phyloP scores from a whole-genome alignment of 352 stramenopile species.

The Phytophthora tentaculata region DNA sequence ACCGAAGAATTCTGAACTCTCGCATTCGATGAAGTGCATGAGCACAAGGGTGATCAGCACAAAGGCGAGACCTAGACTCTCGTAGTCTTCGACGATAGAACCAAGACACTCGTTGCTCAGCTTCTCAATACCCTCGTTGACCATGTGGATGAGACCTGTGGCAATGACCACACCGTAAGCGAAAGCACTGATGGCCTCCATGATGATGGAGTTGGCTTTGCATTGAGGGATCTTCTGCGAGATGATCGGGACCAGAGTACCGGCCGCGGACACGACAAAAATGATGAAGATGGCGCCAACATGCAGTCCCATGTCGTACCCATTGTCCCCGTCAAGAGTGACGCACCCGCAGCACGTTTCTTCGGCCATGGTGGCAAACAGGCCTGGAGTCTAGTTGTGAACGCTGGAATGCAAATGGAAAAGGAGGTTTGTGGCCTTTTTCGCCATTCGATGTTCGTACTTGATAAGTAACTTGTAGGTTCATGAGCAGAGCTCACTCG shows the following conservation, averaged over 20 bases:
- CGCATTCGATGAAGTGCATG: slow-evolving; percentile 76
- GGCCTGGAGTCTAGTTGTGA: background rate
- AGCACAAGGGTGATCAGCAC: slow-evolving; percentile 66
- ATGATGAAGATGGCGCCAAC: slow-evolving; percentile 62
- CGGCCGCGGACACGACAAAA: slow-evolving; percentile 50
- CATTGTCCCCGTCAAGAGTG: slow-evolving; percentile 31
- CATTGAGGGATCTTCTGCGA: slow-evolving; percentile 44
- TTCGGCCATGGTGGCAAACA: slow-evolving; percentile 33
- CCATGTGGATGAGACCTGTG: slow-evolving; percentile 81
- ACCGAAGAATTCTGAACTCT: slow-evolving; percentile 64
- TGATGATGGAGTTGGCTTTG: slow-evolving; percentile 45
- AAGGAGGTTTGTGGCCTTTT: slow-evolving; percentile 5
- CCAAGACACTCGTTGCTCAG: slow-evolving; percentile 70
- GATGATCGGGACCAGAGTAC: slow-evolving; percentile 54
- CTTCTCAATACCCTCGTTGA: slow-evolving; percentile 63
- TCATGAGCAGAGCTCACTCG: slow-evolving; percentile 1
- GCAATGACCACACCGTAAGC: slow-evolving; percentile 71
- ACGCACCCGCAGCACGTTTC: slow-evolving; percentile 54
- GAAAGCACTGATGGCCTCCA: slow-evolving; percentile 64
- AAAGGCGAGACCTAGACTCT: slow-evolving; percentile 55
- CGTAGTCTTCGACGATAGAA: slow-evolving; percentile 57
- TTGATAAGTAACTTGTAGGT: no score
- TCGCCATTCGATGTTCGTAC: background rate
- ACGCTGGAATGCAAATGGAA: slow-evolving; percentile 16
- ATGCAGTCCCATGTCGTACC: slow-evolving; percentile 62